Base-by-base conservation (phyloP, 345 rosid species). In the Rhodomyrtus tomentosa region DNA sequence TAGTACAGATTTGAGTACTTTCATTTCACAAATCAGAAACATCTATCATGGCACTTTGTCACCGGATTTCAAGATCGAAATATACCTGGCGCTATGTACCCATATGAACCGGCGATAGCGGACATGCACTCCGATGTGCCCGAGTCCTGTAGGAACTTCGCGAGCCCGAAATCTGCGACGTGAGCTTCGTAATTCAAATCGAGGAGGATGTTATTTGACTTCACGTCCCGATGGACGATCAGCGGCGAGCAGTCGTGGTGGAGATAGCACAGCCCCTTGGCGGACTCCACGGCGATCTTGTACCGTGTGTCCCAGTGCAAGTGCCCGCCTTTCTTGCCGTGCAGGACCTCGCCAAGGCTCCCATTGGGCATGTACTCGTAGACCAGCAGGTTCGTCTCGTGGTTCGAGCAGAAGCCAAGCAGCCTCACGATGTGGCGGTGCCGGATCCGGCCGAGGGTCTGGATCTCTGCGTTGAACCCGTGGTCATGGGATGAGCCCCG, bases 61-160 rank as follows among this genome's bases (percentile, higher is more conserved):
- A 51, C 58, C 0, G 25, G 38, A 50, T 36, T 80, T 58, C 55
- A 10, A 38, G 82, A 49, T 56, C 50, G 45, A 68, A 68, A 15
- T 22, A 45, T 81, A 91, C 93, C 93, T 15, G 93, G 93, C 15
- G 93, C 93, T 7, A 91, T 91, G 81, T 91, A 91, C 25, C 93
- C 93, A 82, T 91, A 91, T 49, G 93, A 91, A 56, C 93, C 93
- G 54, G 93, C 93, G 59, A 91, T 91, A 21, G 93, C 93, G 36
- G 93, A 91, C 93, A 91, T 91, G 89, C 93, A 91, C 59, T 91
- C 93, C 20, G 93, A 91, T 49, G 91, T 85, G 42, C 93, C 93
- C 0, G 91, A 89, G 85, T 91, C 93, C 85, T 90, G 92, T 72
- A 91, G 87, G 89, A 91, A 91, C 89, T 90, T 91, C 6, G 93